Evolutionary conservation across 805 yeast species (phyloP).

Genomic region (Kurtzmaniella fragi): DNA sequence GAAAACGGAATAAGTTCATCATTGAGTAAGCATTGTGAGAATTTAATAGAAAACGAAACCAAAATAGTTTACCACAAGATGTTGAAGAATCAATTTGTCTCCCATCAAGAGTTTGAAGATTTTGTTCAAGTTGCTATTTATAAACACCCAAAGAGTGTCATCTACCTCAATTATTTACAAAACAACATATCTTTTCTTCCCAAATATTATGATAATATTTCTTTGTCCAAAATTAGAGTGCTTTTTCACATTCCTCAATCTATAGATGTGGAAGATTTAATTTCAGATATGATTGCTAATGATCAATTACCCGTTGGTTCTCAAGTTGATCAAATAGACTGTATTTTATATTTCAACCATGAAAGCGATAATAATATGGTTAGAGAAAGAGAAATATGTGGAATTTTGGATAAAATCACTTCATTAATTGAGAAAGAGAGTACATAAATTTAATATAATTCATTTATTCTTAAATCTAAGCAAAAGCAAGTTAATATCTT

Average conservation of each 20-base stretch:
- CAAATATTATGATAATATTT: slow-evolving; percentile 24
- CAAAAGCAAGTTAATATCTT: neutral
- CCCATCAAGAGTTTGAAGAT: slow-evolving; percentile 9
- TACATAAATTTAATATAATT: neutral
- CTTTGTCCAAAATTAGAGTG: slow-evolving; percentile 12
- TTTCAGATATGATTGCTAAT: slow-evolving; percentile 29
- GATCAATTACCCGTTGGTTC: slow-evolving; percentile 26
- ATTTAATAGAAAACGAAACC: slow-evolving; percentile 2
- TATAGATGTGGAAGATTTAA: slow-evolving; percentile 19
- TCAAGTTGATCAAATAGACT: slow-evolving; percentile 28
- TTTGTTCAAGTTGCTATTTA: slow-evolving; percentile 8
- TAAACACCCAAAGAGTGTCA: slow-evolving; percentile 2
- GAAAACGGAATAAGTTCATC: neutral
- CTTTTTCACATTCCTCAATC: slow-evolving; percentile 12
- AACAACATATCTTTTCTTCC: slow-evolving; percentile 27
- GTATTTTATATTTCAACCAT: slow-evolving; percentile 16
- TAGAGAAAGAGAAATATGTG: slow-evolving; percentile 23
- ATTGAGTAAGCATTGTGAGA: slow-evolving; percentile 4
- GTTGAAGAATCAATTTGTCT: slow-evolving; percentile 10
- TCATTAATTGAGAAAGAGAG: slow-evolving; percentile 1
- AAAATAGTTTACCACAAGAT: slow-evolving; percentile 7
- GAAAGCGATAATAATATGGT: slow-evolving; percentile 10
- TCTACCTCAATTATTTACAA: slow-evolving; percentile 20
- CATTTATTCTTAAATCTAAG: neutral
- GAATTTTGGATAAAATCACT: slow-evolving; percentile 16